Evolutionary conservation across 2,329 filamentous ascomycete genomes (phyloP), one percentile per base, ranked within the genome.

Genomic region (Claviceps maximensis): DNA sequence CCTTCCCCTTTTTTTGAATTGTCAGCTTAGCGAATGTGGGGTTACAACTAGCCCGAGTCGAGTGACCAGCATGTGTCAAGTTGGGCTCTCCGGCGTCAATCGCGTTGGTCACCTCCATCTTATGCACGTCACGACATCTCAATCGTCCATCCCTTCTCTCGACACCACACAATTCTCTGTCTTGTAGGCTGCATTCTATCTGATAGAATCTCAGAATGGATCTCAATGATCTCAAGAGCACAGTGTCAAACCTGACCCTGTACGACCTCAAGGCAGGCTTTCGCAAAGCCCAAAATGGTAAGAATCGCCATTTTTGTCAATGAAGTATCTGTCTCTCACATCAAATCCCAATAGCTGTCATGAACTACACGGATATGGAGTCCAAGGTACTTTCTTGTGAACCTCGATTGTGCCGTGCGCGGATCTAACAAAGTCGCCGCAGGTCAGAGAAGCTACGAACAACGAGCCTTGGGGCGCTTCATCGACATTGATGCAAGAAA

Each of bases 311-410:
- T 47, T 50, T 50, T 58, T 53, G 25, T 29, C 29, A 9, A n/a
- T 23, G 13, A 21, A 19, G 25, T n/a, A 7, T 10, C 10, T 7
- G 31, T 38, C 46, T 50, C 46, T 52, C n/a, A 54, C 41, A 67
- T 72, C 55, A 71, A 60, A 38, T 31, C 46, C 50, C 50, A n/a
- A 21, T 57, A 95, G 89, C 89, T 59, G 89, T 95, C 56, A 95
- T 96, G 90, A 96, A 95, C 73, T 95, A 91, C 70, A 95, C 90
- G 44, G 90, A 96, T 67, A 91, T 93, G 87, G 88, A 94, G 72
- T 69, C 79, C 46, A 83, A 82, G 77, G 78, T 82, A 31, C 4
- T 12, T 12, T 58, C 47, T 63, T 62, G 47, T 41, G 41, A 51
- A 17, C 2, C 45, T 45, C 41, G 42, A 15, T 25, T 27, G 6